Percentiles rank a stretch among this genome's conserved stretches.
Conservation (phyloP, 2,329 filamentous ascomycete species). For the Fusarium neocosmosporiellum region DNA sequence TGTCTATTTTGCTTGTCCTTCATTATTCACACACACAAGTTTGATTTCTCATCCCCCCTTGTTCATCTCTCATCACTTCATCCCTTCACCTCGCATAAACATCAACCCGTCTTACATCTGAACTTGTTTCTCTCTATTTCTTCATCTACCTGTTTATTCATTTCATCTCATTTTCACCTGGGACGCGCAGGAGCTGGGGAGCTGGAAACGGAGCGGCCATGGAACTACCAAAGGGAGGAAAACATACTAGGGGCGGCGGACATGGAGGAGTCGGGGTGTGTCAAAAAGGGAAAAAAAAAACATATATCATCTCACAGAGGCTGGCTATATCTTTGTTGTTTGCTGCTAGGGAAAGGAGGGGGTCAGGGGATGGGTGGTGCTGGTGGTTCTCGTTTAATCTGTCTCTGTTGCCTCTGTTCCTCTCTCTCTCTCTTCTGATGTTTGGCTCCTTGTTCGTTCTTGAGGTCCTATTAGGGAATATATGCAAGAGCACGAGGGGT, state of each 20-base stretch:
- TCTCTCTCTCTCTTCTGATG: not conserved
- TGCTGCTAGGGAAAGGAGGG: conserved; percentile 3
- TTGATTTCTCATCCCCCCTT: conserved; percentile 13
- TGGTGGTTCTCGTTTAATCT: conserved; percentile 24
- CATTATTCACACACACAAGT: conserved; percentile 5
- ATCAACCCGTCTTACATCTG: conserved; percentile 7
- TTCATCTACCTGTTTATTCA: conserved; percentile 32
- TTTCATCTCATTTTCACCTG: conserved; percentile 36
- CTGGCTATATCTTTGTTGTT: conserved; percentile 40
- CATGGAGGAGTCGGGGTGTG: conserved; percentile 45
- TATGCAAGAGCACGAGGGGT: not conserved
- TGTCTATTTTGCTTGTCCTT: conserved; percentile 13
- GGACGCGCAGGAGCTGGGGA: conserved; percentile 44
- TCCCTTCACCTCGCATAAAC: conserved; percentile 17
- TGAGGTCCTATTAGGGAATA: conserved; percentile 7
- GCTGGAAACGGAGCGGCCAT: conserved; percentile 40
- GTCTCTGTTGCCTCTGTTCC: not conserved
- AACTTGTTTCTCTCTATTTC: conserved; percentile 26
- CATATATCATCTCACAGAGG: conserved; percentile 32
- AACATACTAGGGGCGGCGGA: conserved; percentile 30
- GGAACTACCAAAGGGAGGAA: conserved; percentile 18
- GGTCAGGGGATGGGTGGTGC: conserved; percentile 10
- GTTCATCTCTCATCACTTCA: conserved; percentile 23
- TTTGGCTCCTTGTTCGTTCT: not conserved
- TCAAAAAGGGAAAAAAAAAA: conserved; percentile 32